Evolutionary conservation across 2,329 filamentous ascomycete species (phyloP).

Genomic region (Fusarium nematophilum): DNA sequence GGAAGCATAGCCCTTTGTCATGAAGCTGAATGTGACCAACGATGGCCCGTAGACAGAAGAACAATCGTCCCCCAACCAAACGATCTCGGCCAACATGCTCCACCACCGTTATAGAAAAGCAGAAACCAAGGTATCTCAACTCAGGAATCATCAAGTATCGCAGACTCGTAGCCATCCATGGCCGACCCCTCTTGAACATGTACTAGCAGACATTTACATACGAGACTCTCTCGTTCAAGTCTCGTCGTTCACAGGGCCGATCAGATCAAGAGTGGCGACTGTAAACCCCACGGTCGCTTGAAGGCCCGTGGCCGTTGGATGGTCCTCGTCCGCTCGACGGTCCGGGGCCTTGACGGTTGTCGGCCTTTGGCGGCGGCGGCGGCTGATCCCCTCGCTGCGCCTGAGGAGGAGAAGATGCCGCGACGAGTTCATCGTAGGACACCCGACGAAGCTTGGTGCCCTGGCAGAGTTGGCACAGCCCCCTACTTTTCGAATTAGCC

Average conservation of each 20-base stretch:
- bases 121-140: constrained; percentile 28
- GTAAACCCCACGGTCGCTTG: constrained; percentile 29
- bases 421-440: constrained; percentile 34
- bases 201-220: constrained; percentile 35
- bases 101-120: neutral
- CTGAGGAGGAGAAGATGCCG: constrained; percentile 14
- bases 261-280: constrained; percentile 10
- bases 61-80: too few relatives aligned
- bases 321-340: neutral
- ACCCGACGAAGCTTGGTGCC: constrained; percentile 40
- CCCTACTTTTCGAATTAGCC: constrained; percentile 11
- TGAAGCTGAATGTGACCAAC: too few relatives aligned
- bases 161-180: constrained; percentile 27
- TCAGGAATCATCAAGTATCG: constrained; percentile 20
- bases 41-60: constrained; percentile 1
- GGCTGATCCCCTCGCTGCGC: constrained; percentile 20
- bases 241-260: neutral
- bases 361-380: constrained; percentile 25
- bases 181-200: constrained; percentile 33
- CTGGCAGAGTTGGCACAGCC: constrained; percentile 36
- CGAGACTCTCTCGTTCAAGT: neutral
- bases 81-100: too few relatives aligned
- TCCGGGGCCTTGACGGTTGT: constrained; percentile 1
- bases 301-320: constrained; percentile 17
- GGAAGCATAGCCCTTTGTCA: too few relatives aligned